Evolutionary conservation across 1,284 basidiomycete species (phyloP).

Genomic region (Microbotryum saponariae): DNA sequence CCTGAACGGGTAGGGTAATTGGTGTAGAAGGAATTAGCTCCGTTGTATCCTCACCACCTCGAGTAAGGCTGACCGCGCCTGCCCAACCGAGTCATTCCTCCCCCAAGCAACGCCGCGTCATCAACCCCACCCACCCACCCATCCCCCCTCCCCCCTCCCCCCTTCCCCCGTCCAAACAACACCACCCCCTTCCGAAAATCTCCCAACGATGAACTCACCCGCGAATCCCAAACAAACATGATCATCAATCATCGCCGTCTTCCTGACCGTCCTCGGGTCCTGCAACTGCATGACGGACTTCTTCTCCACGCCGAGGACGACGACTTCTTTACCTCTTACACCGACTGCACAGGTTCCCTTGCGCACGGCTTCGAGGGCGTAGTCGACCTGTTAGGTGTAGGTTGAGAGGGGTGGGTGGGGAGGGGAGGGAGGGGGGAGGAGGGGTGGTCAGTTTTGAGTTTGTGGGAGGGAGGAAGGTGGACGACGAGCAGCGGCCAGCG

Average conservation of each 20-base stretch:
- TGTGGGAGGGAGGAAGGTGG: no score
- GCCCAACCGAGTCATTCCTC: no score
- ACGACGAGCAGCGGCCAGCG: neutral
- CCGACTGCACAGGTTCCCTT: slow-evolving; percentile 98
- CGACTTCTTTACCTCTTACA: slow-evolving; percentile 86
- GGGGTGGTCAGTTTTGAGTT: no score
- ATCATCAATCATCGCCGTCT: slow-evolving; percentile 98
- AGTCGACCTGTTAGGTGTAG: slow-evolving; percentile 67
- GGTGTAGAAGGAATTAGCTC: slow-evolving; percentile 3
- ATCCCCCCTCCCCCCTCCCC: no score
- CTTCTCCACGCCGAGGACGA: slow-evolving; percentile 98
- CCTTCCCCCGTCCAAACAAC: no score
- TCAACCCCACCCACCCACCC: no score
- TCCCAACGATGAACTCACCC: slow-evolving; percentile 50
- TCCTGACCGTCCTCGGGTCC: slow-evolving; percentile 93
- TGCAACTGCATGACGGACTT: slow-evolving; percentile 90
- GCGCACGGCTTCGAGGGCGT: slow-evolving; percentile 91
- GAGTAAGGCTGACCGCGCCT: neutral
- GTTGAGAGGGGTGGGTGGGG: no score
- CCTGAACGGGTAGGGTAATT: slow-evolving; percentile 49
- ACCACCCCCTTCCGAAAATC: no score
- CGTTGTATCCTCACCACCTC: slow-evolving; percentile 9
- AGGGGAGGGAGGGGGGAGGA: neutral
- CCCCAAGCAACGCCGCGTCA: no score
- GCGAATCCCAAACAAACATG: slow-evolving; percentile 97